Conservation (phyloP, 208 protist species). For the Leishmania turanica region DNA sequence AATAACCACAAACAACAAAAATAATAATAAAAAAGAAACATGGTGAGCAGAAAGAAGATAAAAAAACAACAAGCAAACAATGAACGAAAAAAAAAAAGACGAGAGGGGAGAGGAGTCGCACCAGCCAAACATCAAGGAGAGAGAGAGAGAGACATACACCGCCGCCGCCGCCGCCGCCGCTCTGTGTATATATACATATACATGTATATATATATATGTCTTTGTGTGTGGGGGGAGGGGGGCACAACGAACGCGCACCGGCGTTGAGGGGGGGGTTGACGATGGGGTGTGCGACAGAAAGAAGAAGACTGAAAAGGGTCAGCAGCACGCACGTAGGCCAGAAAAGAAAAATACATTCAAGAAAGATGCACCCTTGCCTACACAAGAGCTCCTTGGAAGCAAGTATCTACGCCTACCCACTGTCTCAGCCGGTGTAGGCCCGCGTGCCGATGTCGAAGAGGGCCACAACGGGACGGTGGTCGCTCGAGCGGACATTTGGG, state of each 20-base stretch:
- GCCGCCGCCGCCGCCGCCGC: too few species aligned
- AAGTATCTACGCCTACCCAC: neutral
- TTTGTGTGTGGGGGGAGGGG: neutral
- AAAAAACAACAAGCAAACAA: neutral
- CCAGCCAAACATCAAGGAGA: neutral
- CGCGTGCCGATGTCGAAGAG: slow-evolving; percentile 74
- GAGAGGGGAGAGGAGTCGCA: neutral
- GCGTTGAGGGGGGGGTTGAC: neutral
- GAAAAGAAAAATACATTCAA: neutral
- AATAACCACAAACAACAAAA: slow-evolving; percentile 5
- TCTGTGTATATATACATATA: neutral
- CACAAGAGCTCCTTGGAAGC: neutral
- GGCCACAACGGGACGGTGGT: slow-evolving; percentile 86
- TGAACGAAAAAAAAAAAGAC: neutral
- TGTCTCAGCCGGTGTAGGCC: slow-evolving; percentile 16
- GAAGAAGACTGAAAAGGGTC: neutral
- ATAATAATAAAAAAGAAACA: neutral
- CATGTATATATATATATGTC: too few species aligned
- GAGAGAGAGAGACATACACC: neutral
- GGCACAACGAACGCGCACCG: neutral
- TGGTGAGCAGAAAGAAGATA: neutral
- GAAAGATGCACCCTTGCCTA: neutral
- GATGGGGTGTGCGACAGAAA: neutral
- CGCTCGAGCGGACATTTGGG: slow-evolving; percentile 73
- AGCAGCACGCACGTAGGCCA: neutral